Evolutionary conservation across 2,329 filamentous ascomycete species (phyloP), one percentile per base, ranked within the genome.

Genomic region (Rugonectria rugulosa): DNA sequence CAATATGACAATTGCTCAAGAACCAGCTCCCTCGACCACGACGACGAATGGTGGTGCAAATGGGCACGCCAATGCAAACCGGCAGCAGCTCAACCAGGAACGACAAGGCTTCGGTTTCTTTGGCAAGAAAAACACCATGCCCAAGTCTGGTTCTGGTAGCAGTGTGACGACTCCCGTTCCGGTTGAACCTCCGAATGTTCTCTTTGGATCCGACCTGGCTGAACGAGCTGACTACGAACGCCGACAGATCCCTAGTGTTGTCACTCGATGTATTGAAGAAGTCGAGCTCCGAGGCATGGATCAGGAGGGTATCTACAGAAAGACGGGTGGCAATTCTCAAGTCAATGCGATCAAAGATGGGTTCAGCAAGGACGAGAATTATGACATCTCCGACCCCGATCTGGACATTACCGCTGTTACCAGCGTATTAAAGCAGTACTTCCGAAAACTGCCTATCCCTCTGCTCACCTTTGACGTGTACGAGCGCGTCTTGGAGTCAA

Each of bases 201-300:
- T 98, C 5, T 98, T 98, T 68, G 95, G 95, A 17, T 95, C 92
- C 2, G 95, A 99, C 47, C 81, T 99, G 29, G 82, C 88, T 38
- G 89, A 92, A 67, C 88, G 95, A 60, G 89, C 92, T 69, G 92
- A 97, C 45, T 92, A 86, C 68, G 95, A 99, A 74, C 91, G 90
- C 61, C 88, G 90, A 48, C 88, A 94, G 67, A 94, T 99, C 59
- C 95, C 95, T 42, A 88, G 87, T 60, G 91, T 99, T 23, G 91
- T 99, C 37, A 94, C 88, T 42, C 89, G 92, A 42, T 99, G 95
- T 75, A 96, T 99, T 64, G 91, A 97, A 71, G 94, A 99, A 75
- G 95, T 99, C 32, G 95, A 99, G 74, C 79, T 95, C 19, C 88
- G 95, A 71, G 95, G 94, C 75, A 97, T 99, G 91, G 93, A 98